phyloP scores from a whole-genome alignment of 192 early-diverging fungal genomes.

The Linnemannia elongata region DNA sequence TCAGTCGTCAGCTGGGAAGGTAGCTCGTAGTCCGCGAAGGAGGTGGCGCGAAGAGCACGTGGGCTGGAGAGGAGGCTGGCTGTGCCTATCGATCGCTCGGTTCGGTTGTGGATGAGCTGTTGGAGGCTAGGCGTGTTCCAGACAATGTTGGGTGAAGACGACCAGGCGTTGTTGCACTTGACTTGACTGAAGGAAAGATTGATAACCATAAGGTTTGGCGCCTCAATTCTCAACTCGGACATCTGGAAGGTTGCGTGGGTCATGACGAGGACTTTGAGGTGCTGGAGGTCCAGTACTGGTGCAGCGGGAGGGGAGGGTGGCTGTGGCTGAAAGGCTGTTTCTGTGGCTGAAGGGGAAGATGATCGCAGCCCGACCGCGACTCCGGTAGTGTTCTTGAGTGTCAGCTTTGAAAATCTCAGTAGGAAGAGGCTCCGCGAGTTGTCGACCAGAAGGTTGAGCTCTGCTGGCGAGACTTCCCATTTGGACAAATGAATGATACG shows the following conservation, averaged over 20 bases:
- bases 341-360: neutral
- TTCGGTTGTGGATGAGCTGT: slow-evolving; percentile 28
- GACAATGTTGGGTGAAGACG: neutral
- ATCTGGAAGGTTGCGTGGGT: slow-evolving; percentile 14
- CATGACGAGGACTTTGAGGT: slow-evolving; percentile 28
- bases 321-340: neutral
- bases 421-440: slow-evolving; percentile 16
- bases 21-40: slow-evolving; percentile 34
- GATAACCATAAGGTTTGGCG: slow-evolving; percentile 6
- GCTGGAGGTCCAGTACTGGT: slow-evolving; percentile 14
- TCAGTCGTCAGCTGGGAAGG: slow-evolving; percentile 7
- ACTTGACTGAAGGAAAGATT: slow-evolving; percentile 38
- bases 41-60: neutral
- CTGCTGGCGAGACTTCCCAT: slow-evolving; percentile 23
- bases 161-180: neutral
- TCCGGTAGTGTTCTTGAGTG: slow-evolving; percentile 15
- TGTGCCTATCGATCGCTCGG: slow-evolving; percentile 9
- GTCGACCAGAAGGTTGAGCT: slow-evolving; percentile 23
- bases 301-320: neutral
- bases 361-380: slow-evolving; percentile 6
- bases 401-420: slow-evolving; percentile 30
- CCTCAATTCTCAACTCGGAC: slow-evolving; percentile 15
- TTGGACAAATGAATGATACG: slow-evolving; percentile 25
- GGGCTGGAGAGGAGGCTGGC: slow-evolving; percentile 9
- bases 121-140: slow-evolving; percentile 28